Conservation (phyloP, 108 stramenopile species). For the Nannochloropsis salina region DNA sequence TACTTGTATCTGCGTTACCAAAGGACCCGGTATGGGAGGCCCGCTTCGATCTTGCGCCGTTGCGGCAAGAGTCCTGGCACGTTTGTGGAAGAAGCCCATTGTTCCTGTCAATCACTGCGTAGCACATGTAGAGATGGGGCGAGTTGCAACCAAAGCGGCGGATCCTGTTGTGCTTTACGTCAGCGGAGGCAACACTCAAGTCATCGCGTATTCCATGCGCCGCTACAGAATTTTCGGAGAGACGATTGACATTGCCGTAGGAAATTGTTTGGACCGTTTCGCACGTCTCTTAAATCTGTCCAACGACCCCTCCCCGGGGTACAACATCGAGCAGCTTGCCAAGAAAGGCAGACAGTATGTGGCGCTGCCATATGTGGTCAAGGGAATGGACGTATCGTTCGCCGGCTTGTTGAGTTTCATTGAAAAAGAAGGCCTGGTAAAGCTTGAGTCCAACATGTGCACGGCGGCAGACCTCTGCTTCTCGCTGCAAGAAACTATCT, state of each 20-base stretch:
- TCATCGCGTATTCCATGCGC: constrained; percentile 81
- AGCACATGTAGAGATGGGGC: constrained; percentile 99
- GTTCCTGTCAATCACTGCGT: constrained; percentile 98
- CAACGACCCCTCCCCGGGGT: constrained; percentile 96
- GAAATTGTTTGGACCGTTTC: constrained; percentile 97
- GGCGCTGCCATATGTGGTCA: constrained; percentile 92
- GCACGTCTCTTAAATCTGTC: constrained; percentile 82
- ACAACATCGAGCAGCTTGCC: constrained; percentile 95
- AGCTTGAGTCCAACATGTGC: constrained; percentile 52
- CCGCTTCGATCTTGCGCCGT: constrained; percentile 87
- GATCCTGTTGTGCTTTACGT: constrained; percentile 97
- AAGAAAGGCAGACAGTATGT: constrained; percentile 61
- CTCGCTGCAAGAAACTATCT: constrained; percentile 92
- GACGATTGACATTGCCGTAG: constrained; percentile 99
- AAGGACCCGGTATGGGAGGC: constrained; percentile 99
- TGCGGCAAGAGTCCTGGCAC: constrained; percentile 49
- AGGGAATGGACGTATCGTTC: constrained; percentile 99
- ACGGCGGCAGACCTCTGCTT: constrained; percentile 86
- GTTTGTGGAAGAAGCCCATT: constrained; percentile 82
- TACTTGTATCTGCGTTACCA: constrained; percentile 66
- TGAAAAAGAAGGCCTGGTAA: constrained; percentile 56
- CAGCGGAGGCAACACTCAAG: constrained; percentile 81
- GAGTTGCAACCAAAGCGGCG: constrained; percentile 68
- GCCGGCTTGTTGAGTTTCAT: constrained; percentile 61
- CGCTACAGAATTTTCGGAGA: constrained; percentile 98